These are phyloP conservation scores for Lipomyces mesembrius DNA, from an alignment of 805 yeast genomes.

Conservation along the genomic window DNA sequence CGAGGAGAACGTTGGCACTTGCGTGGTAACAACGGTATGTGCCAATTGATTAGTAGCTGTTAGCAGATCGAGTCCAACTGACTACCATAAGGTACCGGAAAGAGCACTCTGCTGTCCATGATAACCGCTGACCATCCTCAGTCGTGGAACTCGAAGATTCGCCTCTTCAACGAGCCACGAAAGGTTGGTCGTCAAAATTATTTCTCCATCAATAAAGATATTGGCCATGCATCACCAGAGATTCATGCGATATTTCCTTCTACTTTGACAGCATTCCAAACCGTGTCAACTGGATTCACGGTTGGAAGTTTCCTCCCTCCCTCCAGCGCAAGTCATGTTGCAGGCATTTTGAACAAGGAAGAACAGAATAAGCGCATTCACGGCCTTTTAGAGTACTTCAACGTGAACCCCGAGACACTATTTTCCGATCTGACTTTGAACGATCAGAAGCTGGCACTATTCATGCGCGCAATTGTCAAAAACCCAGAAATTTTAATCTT, in stretches of 20 bases:
- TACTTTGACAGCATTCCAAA: conserved; percentile 56
- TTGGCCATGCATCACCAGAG: conserved; percentile 92
- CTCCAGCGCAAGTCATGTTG: conserved; percentile 44
- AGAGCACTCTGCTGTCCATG: conserved; percentile 81
- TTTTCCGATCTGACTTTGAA: conserved; percentile 67
- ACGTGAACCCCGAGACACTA: conserved; percentile 49
- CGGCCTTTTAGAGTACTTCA: conserved; percentile 55
- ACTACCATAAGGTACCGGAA: conserved; percentile 58
- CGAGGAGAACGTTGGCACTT: conserved; percentile 87
- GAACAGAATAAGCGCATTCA: conserved; percentile 51
- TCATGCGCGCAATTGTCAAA: conserved; percentile 77
- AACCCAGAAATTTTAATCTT: conserved; percentile 77
- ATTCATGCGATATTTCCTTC: conserved; percentile 82
- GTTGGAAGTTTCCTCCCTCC: conserved; percentile 68
- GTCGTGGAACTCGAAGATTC: conserved; percentile 78
- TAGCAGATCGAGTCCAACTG: background rate
- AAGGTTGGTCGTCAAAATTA: conserved; percentile 75
- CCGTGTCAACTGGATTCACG: conserved; percentile 73
- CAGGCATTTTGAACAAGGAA: conserved; percentile 22
- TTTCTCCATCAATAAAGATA: conserved; percentile 74
- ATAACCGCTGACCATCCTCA: conserved; percentile 96
- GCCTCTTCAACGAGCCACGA: conserved; percentile 67
- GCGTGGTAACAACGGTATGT: conserved; percentile 77
- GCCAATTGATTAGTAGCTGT: background rate
- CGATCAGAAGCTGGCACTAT: conserved; percentile 76